phyloP scores from a whole-genome alignment of 2,329 filamentous ascomycete species.

The Aspergillus neoniger region DNA sequence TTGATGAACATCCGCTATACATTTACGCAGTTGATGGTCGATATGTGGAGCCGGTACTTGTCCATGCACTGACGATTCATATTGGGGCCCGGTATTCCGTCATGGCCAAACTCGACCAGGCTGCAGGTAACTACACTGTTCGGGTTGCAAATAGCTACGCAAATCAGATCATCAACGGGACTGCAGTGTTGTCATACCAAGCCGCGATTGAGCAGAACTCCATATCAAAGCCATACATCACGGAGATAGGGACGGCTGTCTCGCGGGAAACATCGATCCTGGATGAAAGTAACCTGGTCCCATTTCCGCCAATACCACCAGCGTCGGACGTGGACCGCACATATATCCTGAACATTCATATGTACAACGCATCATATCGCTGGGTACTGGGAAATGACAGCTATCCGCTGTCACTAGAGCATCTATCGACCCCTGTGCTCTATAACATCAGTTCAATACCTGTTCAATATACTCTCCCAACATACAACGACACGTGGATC shows the following conservation, averaged over 20 bases:
- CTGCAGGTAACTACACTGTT: constrained; percentile 42
- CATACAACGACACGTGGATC: constrained; percentile 42
- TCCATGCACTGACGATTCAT: constrained; percentile 35
- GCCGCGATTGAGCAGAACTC: not conserved
- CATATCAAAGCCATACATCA: constrained; percentile 44
- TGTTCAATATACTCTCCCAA: constrained; percentile 33
- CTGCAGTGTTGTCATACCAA: constrained; percentile 50
- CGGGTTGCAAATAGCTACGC: constrained; percentile 53
- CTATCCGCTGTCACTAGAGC: constrained; percentile 29
- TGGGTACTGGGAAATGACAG: constrained; percentile 35
- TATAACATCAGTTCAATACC: constrained; percentile 13
- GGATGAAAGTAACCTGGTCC: constrained; percentile 43
- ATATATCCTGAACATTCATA: constrained; percentile 40
- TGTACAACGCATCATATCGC: constrained; percentile 30
- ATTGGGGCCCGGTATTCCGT: constrained; percentile 46
- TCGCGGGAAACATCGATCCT: constrained; percentile 44
- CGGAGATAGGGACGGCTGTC: constrained; percentile 51
- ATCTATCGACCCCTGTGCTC: constrained; percentile 10
- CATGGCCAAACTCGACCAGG: constrained; percentile 45
- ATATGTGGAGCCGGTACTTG: constrained; percentile 44
- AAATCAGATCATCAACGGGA: constrained; percentile 57
- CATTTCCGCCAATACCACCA: constrained; percentile 49
- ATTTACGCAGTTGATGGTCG: constrained; percentile 49
- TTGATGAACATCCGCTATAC: constrained; percentile 49
- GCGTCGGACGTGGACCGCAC: constrained; percentile 48